Conservation (phyloP, 2,329 filamentous ascomycete species). For the Pseudogymnoascus sp. region DNA sequence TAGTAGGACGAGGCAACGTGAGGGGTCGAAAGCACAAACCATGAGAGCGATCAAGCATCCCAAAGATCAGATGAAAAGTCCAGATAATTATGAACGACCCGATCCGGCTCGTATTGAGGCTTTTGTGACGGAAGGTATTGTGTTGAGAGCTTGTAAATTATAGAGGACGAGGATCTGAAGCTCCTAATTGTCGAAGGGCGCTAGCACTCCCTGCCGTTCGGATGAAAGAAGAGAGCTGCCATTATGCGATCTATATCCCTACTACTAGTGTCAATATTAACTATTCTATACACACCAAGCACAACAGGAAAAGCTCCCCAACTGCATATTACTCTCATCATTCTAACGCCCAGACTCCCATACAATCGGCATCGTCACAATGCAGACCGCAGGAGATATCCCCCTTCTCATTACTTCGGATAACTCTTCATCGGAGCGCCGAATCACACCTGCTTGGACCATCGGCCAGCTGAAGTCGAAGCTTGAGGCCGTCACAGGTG, state of each 20-base stretch:
- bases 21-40: conserved; percentile 1
- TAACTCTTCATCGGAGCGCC: conserved; percentile 74
- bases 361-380: conserved; percentile 16
- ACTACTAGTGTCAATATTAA: neutral
- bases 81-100: neutral
- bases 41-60: conserved; percentile 7
- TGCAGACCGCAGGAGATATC: conserved; percentile 56
- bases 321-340: neutral
- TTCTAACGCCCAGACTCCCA: neutral
- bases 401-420: conserved; percentile 68
- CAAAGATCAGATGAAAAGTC: neutral
- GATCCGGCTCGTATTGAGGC: neutral
- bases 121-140: neutral
- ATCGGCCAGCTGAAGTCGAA: conserved; percentile 76
- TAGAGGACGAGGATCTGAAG: neutral
- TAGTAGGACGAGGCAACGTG: neutral
- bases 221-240: conserved; percentile 6
- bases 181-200: neutral
- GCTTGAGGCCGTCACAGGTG: conserved; percentile 85
- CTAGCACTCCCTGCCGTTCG: neutral
- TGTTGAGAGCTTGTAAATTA: neutral
- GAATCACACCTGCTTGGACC: conserved; percentile 86
- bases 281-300: neutral
- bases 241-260: neutral
- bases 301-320: neutral